A percentile compares a stretch with the other conserved stretches of the same genome.
Evolutionary conservation across 1,139 yeast species (phyloP).

Genomic region (Candida sanyaensis): DNA sequence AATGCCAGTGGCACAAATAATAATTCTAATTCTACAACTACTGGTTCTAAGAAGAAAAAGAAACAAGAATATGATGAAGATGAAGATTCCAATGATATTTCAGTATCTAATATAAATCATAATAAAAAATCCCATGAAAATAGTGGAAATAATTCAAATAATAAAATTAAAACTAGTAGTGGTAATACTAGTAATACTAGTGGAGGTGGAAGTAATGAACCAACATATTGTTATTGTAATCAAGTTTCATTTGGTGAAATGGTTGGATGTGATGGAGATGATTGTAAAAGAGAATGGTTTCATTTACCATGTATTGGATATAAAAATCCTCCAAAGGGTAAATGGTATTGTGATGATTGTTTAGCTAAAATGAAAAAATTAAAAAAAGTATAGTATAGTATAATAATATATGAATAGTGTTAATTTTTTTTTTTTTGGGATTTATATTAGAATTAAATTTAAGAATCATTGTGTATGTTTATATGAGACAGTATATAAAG

Average conservation of each 20-base stretch:
- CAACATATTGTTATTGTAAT: conserved; percentile 92
- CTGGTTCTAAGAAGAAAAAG: background rate
- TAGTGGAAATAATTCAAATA: background rate
- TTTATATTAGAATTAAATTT: too few species aligned
- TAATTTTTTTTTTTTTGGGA: too few species aligned
- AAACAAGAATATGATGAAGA: conserved; percentile 2
- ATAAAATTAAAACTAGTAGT: background rate
- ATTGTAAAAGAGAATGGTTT: conserved; percentile 95
- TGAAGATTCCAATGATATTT: conserved; percentile 2
- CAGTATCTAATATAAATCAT: background rate
- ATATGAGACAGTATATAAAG: too few species aligned
- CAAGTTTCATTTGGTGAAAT: conserved; percentile 97
- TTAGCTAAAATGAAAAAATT: conserved; percentile 39
- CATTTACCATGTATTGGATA: conserved; percentile 95
- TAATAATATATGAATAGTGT: too few species aligned
- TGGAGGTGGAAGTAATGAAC: conserved; percentile 47
- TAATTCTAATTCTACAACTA: background rate
- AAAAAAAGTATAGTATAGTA: conserved; percentile 14
- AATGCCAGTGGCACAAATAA: background rate
- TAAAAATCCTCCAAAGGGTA: conserved; percentile 88
- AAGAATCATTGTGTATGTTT: too few species aligned
- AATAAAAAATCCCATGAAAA: conserved; percentile 1
- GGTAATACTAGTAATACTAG: conserved; percentile 9
- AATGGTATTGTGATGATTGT: conserved; percentile 97
- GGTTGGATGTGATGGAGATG: conserved; percentile 98